Evolutionary conservation across 2,329 filamentous ascomycete genomes (phyloP), one percentile per base, ranked within the genome.

Genomic region (Cladosporium phlei): DNA sequence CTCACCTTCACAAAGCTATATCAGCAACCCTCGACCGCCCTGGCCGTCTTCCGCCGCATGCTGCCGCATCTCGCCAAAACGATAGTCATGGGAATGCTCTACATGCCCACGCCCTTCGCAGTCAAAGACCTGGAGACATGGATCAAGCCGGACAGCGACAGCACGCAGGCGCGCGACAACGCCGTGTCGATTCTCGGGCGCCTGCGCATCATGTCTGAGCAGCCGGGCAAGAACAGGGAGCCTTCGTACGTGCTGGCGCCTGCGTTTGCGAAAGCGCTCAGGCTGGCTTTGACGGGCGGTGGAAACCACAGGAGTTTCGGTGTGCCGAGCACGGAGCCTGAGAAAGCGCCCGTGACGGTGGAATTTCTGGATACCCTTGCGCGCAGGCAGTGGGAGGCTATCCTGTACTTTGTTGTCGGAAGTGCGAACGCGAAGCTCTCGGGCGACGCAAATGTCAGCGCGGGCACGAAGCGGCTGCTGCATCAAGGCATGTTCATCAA

Each of bases 1-100:
- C 88, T 86, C 32, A 94, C 88, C 27, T 95, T 97, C 68, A 81
- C 82, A 64, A 86, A 88, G 67, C 78, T 98, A 35, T 98, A 98
- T 75, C 86, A 90, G 71, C 90, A 96, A 74, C 93, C 93, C 22
- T 95, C 91, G 32, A 95, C 93, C 1, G 86, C 90, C 28, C 82
- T 98, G 55, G 93, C 93, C 56, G 90, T 98, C 61, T 97, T 97
- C 67, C 82, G 93, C 57, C 90, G 93, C 71, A 96, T 98, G 89
- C 79, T 98, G 49, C 88, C 93, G 48, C 86, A 94, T 62, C 72
- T 97, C 52, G 88, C 93, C 58, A 97, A 98, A 76, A 88, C 83
- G 12, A 85, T 98, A 61, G 91, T 98, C 51, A 95, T 96, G 85
- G 86, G 87, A 29, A 82, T 98, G 60, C 81, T 98, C 3, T 98